Evolutionary conservation across 305 asterid species (phyloP).

Genomic region (Fraxinus baroniana): DNA sequence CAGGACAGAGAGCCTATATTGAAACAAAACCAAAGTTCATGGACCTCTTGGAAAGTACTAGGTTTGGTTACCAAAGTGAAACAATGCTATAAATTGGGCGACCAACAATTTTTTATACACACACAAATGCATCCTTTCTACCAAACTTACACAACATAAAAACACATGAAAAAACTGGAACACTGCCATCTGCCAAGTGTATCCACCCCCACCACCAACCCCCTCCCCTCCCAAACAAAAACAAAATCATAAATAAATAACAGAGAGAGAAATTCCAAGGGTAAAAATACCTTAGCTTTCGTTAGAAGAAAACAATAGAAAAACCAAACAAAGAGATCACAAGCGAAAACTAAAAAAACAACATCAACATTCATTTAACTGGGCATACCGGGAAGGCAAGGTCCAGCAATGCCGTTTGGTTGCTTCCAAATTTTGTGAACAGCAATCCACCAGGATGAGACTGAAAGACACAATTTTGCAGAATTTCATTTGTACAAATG

Average conservation of each 20-base stretch:
- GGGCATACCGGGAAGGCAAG: slow-evolving; percentile 47
- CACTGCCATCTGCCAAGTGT: not conserved
- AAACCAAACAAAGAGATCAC: not conserved
- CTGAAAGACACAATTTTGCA: slow-evolving; percentile 21
- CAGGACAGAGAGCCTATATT: not conserved
- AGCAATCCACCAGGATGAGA: slow-evolving; percentile 46
- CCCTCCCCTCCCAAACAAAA: not conserved
- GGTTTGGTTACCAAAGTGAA: not conserved
- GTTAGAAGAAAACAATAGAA: not conserved
- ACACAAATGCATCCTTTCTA: not conserved
- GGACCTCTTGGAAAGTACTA: not conserved
- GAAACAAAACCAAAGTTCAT: not conserved
- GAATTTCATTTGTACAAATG: not conserved
- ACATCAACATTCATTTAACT: not conserved
- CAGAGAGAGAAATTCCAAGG: not conserved
- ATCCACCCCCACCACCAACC: not conserved
- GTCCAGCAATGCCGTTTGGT: slow-evolving; percentile 49
- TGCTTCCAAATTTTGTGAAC: slow-evolving; percentile 43
- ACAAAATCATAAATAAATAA: not conserved
- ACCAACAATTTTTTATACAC: not conserved
- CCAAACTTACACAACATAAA: not conserved
- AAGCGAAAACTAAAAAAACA: not conserved
- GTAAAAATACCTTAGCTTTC: not conserved
- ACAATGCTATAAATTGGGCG: not conserved
- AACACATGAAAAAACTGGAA: not conserved